A percentile compares a stretch with the other conserved stretches of the same genome.
These are phyloP conservation scores for Cryptomeria japonica DNA, from an alignment of 75 land plant species.

Conservation along the genomic window DNA sequence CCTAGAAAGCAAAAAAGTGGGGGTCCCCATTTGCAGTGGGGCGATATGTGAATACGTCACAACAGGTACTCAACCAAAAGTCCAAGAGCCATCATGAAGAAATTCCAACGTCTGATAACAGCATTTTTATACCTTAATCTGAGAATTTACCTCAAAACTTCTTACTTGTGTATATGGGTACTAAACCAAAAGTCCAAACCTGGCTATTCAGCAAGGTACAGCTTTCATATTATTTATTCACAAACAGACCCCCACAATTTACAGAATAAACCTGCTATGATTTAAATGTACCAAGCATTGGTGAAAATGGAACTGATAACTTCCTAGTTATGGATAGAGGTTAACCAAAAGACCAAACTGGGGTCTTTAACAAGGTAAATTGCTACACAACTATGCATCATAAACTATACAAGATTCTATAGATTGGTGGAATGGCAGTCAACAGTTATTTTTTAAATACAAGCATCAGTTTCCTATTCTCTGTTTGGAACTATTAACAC, in stretches of 20 bases:
- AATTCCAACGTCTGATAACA: not conserved
- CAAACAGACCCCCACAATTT: not conserved
- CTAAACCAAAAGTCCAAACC: not conserved
- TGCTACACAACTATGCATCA: not conserved
- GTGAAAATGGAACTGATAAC: not conserved
- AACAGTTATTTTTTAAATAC: slow-evolving; percentile 2
- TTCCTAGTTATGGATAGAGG: not conserved
- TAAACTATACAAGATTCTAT: not conserved
- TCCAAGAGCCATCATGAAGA: not conserved
- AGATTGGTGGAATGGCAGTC: not conserved
- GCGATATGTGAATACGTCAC: too few relatives aligned
- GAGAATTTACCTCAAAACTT: not conserved
- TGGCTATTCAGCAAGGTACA: not conserved
- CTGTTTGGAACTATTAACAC: not conserved
- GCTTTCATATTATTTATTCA: not conserved
- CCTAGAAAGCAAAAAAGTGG: too few relatives aligned
- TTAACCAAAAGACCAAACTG: not conserved
- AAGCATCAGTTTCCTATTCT: slow-evolving; percentile 6
- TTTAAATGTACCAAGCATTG: not conserved
- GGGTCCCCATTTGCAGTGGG: too few relatives aligned
- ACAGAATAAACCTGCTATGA: not conserved
- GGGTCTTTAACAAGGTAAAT: not conserved
- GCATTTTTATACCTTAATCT: too few relatives aligned
- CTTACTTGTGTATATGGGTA: not conserved
- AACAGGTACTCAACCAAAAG: too few relatives aligned